Conservation (phyloP, 2,329 filamentous ascomycete species). For the Sphaerulina vaccinii region DNA sequence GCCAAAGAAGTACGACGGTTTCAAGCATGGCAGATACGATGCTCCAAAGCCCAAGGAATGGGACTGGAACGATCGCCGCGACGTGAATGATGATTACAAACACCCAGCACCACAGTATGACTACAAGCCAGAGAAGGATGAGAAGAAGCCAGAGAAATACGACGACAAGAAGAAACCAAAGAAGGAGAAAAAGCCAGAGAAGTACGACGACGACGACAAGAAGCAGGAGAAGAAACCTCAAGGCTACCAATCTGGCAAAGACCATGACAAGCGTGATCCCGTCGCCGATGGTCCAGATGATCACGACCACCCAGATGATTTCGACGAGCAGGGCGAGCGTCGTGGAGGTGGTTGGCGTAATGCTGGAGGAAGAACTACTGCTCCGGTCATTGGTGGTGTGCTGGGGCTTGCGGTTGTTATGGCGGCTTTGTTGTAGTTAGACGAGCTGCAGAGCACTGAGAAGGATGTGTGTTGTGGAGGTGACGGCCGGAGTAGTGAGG, state of each 20-base stretch:
- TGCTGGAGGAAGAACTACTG: slow-evolving; percentile 9
- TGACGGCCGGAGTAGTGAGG: neutral
- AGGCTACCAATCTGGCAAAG: neutral
- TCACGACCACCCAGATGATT: neutral
- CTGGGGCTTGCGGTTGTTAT: slow-evolving; percentile 10
- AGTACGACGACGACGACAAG: no score
- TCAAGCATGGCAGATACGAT: no score
- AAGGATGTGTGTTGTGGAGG: neutral
- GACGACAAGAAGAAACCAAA: no score
- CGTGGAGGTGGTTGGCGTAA: slow-evolving; percentile 4
- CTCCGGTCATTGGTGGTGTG: slow-evolving; percentile 7
- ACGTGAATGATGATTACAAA: no score
- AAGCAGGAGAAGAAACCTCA: neutral
- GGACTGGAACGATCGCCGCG: no score
- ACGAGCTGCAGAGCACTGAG: neutral
- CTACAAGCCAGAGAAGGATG: no score
- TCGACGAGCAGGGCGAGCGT: neutral
- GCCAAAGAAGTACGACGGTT: no score
- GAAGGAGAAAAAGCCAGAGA: no score
- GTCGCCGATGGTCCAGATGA: slow-evolving; percentile 2
- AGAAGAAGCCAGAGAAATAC: no score
- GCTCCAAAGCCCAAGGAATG: no score
- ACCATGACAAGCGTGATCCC: neutral
- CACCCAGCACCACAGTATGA: no score
- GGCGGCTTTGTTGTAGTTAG: slow-evolving; percentile 8